A percentile compares a stretch with the other conserved stretches of the same genome.
phyloP scores from a whole-genome alignment of 2,329 filamentous ascomycete genomes.

The Aureobasidium sp. region DNA sequence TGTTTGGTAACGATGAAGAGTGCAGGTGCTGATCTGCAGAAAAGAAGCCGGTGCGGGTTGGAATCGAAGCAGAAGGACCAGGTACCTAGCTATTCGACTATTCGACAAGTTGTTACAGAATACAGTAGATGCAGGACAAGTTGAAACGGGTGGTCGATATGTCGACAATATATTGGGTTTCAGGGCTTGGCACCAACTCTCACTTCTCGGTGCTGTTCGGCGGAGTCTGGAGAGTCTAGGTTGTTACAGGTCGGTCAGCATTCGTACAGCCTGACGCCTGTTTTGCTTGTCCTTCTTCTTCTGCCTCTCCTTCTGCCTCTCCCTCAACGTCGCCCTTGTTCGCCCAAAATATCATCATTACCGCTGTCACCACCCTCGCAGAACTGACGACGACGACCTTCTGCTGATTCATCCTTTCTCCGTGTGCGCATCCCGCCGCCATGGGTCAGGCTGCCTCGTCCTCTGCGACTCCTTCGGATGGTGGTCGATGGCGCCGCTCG shows the following conservation, averaged over 20 bases:
- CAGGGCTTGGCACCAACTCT: neutral
- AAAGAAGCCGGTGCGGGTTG: neutral
- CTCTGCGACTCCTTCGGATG: conserved; percentile 2
- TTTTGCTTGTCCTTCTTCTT: neutral
- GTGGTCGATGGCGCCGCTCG: conserved; percentile 8
- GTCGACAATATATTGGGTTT: too few species aligned
- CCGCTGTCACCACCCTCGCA: neutral
- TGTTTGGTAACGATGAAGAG: neutral
- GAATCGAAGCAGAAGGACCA: neutral
- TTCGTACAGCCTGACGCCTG: neutral
- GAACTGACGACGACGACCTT: neutral
- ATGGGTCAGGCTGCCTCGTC: conserved; percentile 26
- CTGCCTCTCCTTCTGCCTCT: neutral
- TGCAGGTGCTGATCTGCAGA: neutral
- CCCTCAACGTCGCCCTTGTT: neutral
- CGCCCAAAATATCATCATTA: neutral
- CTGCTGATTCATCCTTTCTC: neutral
- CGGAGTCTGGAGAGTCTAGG: too few species aligned
- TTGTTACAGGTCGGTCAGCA: too few species aligned
- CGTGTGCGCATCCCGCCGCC: conserved; percentile 1
- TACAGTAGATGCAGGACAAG: neutral
- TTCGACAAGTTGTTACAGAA: neutral
- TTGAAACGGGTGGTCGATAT: neutral
- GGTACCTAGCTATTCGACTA: neutral
- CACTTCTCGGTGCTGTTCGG: neutral